Evolutionary conservation across 306 rosid genomes (phyloP).

Genomic region (Albizia julibrissin): DNA sequence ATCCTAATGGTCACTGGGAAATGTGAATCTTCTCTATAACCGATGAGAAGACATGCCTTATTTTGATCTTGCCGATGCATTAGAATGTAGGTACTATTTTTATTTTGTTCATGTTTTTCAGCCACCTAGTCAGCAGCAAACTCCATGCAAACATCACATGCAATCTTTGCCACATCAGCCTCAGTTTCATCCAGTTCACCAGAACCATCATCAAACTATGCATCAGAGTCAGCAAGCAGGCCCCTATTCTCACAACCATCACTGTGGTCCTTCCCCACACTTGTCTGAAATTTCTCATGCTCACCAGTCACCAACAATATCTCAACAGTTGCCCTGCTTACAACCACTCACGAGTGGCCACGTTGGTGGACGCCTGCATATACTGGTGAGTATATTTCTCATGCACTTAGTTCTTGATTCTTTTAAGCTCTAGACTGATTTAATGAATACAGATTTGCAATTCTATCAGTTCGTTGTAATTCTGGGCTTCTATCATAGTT

Average conservation of each 20-base stretch:
- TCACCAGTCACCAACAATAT: slow-evolving; percentile 78
- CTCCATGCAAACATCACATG: slow-evolving; percentile 68
- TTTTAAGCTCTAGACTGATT: background rate
- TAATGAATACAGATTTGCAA: background rate
- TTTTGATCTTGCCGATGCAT: background rate
- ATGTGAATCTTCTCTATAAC: background rate
- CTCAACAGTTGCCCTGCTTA: slow-evolving; percentile 82
- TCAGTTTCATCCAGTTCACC: slow-evolving; percentile 82
- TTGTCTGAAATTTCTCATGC: slow-evolving; percentile 75
- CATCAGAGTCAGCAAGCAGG: slow-evolving; percentile 74
- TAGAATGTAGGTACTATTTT: background rate
- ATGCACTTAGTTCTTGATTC: no score
- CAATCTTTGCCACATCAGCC: slow-evolving; percentile 76
- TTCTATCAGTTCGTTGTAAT: background rate
- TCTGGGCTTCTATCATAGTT: background rate
- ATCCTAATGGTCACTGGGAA: background rate
- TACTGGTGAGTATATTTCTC: slow-evolving; percentile 59
- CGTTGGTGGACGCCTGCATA: slow-evolving; percentile 86
- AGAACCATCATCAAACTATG: slow-evolving; percentile 73
- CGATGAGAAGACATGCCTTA: background rate
- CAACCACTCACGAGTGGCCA: slow-evolving; percentile 71
- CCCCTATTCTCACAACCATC: slow-evolving; percentile 80
- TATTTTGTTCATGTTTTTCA: slow-evolving; percentile 23
- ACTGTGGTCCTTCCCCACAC: slow-evolving; percentile 69
- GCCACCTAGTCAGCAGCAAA: slow-evolving; percentile 77